phyloP scores from a whole-genome alignment of 1,284 basidiomycete genomes.

The Waitea zeae region DNA sequence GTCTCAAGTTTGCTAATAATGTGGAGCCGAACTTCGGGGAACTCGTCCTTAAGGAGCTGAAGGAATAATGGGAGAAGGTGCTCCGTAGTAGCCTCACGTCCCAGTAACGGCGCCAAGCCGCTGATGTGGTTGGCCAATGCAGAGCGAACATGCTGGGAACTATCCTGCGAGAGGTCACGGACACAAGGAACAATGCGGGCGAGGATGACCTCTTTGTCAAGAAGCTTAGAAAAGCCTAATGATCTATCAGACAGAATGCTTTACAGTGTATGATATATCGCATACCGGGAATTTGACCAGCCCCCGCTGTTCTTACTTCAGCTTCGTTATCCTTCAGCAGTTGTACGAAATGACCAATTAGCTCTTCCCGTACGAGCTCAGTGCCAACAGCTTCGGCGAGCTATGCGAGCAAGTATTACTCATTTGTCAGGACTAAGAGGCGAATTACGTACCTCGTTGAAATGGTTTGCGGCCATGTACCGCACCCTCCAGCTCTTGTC shows the following conservation, averaged over 20 bases:
- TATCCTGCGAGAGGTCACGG: slow-evolving; percentile 84
- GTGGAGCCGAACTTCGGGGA: slow-evolving; percentile 94
- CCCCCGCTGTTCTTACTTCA: slow-evolving; percentile 92
- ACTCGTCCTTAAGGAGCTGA: slow-evolving; percentile 95
- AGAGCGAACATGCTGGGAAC: slow-evolving; percentile 93
- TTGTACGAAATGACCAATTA: slow-evolving; percentile 86
- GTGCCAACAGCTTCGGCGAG: slow-evolving; percentile 85
- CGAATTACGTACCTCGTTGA: slow-evolving; percentile 60
- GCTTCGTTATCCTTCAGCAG: slow-evolving; percentile 98
- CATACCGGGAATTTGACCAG: slow-evolving; percentile 90
- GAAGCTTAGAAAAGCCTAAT: slow-evolving; percentile 86
- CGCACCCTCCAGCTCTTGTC: slow-evolving; percentile 99
- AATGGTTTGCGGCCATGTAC: slow-evolving; percentile 98
- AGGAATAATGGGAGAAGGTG: slow-evolving; percentile 95
- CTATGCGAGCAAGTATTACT: slow-evolving; percentile 18
- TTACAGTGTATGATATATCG: slow-evolving; percentile 5
- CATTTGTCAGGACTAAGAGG: slow-evolving; percentile 3
- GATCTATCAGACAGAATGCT: neutral
- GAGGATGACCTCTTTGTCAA: slow-evolving; percentile 91
- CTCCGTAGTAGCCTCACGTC: slow-evolving; percentile 90
- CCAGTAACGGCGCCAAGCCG: slow-evolving; percentile 91
- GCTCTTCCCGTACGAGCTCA: slow-evolving; percentile 87
- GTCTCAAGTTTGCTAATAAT: slow-evolving; percentile 98
- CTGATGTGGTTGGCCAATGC: slow-evolving; percentile 94
- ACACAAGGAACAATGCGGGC: slow-evolving; percentile 93